Evolutionary conservation across 2,329 filamentous ascomycete species (phyloP), one percentile per base, ranked within the genome.

Genomic region (Colletotrichum sp.): DNA sequence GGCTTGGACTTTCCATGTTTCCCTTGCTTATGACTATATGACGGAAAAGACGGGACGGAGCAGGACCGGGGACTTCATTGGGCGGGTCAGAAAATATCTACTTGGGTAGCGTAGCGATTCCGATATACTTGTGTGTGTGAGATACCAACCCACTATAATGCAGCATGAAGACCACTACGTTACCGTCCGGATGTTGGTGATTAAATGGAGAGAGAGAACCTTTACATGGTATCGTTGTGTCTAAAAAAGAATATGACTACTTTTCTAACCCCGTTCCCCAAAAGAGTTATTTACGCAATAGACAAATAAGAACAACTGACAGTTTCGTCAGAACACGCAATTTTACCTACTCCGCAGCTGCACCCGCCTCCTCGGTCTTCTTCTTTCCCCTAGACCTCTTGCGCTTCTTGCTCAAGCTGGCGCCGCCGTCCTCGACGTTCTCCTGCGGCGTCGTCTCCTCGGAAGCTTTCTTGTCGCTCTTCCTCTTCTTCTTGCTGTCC

Each of bases 341-440:
- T 13, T 12, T 11, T 32, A 8, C 29, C 25, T 44, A 72, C 64
- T 69, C 69, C 49, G 76, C 69, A 22, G 71, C 71, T 4, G 19
- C 78, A 8, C 75, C 80, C 49, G 81, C 83, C 11, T 77, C 82
- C 78, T 82, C 84, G 7, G 77, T 81, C 78, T 82, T 85, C 79
- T 87, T 87, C 76, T 85, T 87, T 69, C 83, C 83, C 81, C 86
- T 88, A 69, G 88, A 88, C 80, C 89, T 87, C 86, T 89, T 90
- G 81, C 88, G 84, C 85, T 88, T 90, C 82, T 88, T 90, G 79
- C 82, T 82, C 76, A 82, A 79, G 3, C 78, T 80, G 6, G 83
- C 79, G 34, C 84, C 82, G 9, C 78, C 81, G 12, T 78, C 78
- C 55, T 71, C 76, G 77, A 81, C 82, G 72, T 82, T 82, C 71